These are phyloP conservation scores for Verticillium zaregamsianum DNA, from an alignment of 2,329 filamentous ascomycete genomes.

Conservation along the genomic window DNA sequence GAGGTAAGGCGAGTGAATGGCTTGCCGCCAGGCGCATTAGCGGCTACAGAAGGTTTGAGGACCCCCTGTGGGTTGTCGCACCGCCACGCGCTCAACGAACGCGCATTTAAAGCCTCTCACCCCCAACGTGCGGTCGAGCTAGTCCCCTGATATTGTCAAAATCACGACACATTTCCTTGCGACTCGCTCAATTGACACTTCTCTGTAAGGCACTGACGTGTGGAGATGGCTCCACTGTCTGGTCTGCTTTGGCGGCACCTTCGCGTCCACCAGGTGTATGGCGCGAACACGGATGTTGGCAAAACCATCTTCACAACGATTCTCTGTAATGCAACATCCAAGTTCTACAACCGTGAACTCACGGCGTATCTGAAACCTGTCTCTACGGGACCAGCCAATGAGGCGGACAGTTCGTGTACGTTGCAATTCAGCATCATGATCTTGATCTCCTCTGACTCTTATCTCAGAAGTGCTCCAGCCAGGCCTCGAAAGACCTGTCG, in stretches of 20 bases:
- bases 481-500: neutral
- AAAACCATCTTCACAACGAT: conserved; percentile 79
- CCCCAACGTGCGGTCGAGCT: neutral
- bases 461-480: neutral
- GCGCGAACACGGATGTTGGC: conserved; percentile 79
- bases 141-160: neutral
- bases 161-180: neutral
- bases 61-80: neutral
- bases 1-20: neutral
- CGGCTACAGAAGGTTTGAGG: neutral
- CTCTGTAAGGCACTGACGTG: neutral
- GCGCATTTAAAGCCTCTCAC: neutral
- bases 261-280: conserved; percentile 70
- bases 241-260: conserved; percentile 65
- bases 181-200: neutral
- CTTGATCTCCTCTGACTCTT: neutral
- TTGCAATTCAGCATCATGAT: neutral
- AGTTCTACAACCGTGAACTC: conserved; percentile 37
- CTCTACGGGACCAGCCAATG: conserved; percentile 66
- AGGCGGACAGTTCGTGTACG: conserved; percentile 66
- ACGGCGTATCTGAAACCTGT: conserved; percentile 75
- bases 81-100: neutral
- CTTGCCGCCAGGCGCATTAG: neutral
- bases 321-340: conserved; percentile 58
- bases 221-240: conserved; percentile 42